Evolutionary conservation across 2,329 filamentous ascomycete species (phyloP).

Genomic region (Hypoxylon rubiginosum): DNA sequence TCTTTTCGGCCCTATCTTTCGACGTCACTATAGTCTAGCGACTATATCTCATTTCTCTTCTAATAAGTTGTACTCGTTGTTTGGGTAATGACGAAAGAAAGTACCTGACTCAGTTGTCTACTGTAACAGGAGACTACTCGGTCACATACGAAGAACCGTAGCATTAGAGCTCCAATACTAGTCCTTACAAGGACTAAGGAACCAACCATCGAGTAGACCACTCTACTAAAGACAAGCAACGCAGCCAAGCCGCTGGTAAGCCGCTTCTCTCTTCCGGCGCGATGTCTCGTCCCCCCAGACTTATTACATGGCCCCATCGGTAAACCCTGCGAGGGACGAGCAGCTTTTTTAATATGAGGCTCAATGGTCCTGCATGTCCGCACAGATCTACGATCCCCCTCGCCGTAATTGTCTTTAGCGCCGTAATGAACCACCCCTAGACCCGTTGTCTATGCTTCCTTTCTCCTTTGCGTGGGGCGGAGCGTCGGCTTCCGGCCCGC

Average conservation of each 20-base stretch:
- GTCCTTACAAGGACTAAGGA: slow-evolving; percentile 14
- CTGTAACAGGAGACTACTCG: background rate
- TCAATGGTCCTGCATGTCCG: slow-evolving; percentile 30
- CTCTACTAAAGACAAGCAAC: slow-evolving; percentile 22
- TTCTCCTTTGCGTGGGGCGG: slow-evolving; percentile 45
- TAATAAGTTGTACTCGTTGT: background rate
- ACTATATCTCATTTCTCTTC: slow-evolving; percentile 2
- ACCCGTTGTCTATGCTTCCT: slow-evolving; percentile 28
- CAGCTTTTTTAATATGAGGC: slow-evolving; percentile 40
- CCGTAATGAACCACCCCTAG: too few species aligned
- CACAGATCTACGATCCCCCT: slow-evolving; percentile 32
- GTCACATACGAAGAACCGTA: background rate
- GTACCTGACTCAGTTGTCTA: background rate
- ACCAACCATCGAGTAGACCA: slow-evolving; percentile 3
- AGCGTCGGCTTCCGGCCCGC: slow-evolving; percentile 46
- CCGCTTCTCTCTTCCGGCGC: slow-evolving; percentile 22
- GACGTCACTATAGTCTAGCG: slow-evolving; percentile 4
- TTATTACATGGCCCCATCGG: slow-evolving; percentile 21
- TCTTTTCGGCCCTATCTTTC: slow-evolving; percentile 32
- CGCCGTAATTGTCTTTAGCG: too few species aligned
- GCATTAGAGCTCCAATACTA: background rate
- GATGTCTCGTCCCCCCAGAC: slow-evolving; percentile 1
- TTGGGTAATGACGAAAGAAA: slow-evolving; percentile 11
- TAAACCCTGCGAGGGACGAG: slow-evolving; percentile 17
- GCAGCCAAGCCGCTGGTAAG: slow-evolving; percentile 12